These are phyloP conservation scores for Nothophytophthora sp. DNA, from an alignment of 352 stramenopile genomes.

Conservation along the genomic window DNA sequence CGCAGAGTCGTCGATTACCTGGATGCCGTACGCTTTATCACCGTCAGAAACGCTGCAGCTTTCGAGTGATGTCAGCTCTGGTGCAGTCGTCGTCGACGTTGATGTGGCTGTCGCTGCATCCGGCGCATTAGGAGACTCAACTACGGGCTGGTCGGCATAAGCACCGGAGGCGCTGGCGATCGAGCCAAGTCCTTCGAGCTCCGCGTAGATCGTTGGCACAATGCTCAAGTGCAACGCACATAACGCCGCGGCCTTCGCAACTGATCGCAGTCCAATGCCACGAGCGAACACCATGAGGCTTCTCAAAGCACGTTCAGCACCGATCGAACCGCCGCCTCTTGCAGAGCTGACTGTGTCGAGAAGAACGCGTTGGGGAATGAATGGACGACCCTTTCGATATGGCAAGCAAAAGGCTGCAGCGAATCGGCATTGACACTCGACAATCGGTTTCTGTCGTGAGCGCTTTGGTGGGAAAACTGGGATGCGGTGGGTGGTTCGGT, in stretches of 20 bases:
- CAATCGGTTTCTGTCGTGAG: no score
- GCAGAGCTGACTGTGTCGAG: slow-evolving; percentile 1
- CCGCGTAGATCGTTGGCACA: neutral
- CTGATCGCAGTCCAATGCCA: slow-evolving; percentile 5
- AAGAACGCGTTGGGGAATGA: slow-evolving; percentile 17
- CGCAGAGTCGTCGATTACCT: slow-evolving; percentile 19
- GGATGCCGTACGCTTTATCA: slow-evolving; percentile 35
- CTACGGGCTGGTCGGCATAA: no score
- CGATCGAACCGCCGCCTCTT: no score
- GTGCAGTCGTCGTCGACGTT: neutral
- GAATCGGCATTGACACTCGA: no score
- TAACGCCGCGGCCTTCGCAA: slow-evolving; percentile 1
- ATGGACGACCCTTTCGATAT: neutral
- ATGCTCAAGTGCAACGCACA: slow-evolving; percentile 2
- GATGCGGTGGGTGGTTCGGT: no score
- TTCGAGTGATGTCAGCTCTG: neutral
- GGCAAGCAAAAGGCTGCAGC: neutral
- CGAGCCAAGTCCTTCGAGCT: no score
- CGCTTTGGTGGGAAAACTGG: no score
- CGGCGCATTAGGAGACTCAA: no score
- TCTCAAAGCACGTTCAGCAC: neutral
- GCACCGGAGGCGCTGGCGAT: no score
- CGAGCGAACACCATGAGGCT: slow-evolving; percentile 8
- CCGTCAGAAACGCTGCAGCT: slow-evolving; percentile 24
- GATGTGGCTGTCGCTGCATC: slow-evolving; percentile 15